Percentiles rank a stretch among this genome's conserved stretches.
Evolutionary conservation across 805 yeast species (phyloP).

Genomic region (Hanseniaspora clermontiae): DNA sequence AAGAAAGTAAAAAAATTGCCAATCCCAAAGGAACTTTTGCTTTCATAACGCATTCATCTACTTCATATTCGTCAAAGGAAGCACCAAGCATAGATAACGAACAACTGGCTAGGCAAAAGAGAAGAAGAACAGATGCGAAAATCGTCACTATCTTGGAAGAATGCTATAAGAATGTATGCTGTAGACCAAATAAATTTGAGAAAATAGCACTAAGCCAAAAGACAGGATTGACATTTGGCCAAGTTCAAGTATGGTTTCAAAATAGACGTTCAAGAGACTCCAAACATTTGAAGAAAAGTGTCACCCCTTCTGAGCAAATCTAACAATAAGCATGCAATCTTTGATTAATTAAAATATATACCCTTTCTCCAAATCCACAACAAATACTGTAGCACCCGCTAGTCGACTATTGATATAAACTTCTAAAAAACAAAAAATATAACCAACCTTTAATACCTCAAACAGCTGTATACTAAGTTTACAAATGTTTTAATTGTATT

Average conservation of each 20-base stretch:
- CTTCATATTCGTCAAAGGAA: constrained; percentile 63
- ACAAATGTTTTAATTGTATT: no score
- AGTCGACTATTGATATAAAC: no score
- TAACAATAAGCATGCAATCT: neutral
- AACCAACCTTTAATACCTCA: no score
- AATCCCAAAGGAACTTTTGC: constrained; percentile 38
- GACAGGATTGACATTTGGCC: constrained; percentile 92
- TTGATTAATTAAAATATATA: neutral
- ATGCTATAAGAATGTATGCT: constrained; percentile 63
- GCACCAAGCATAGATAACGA: constrained; percentile 82
- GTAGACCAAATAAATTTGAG: constrained; percentile 60
- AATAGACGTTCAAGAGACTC: constrained; percentile 45
- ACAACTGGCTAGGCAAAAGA: constrained; percentile 83
- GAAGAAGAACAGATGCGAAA: constrained; percentile 86
- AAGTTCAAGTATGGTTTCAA: constrained; percentile 98
- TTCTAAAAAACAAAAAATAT: no score
- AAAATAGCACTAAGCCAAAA: constrained; percentile 66
- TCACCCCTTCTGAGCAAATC: neutral
- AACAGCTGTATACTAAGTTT: no score
- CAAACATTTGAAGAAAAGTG: neutral
- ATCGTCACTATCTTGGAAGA: constrained; percentile 70
- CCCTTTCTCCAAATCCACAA: neutral
- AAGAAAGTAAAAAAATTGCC: neutral
- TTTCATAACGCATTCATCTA: constrained; percentile 84
- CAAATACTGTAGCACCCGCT: no score